Percentiles rank a stretch among this genome's conserved stretches.
Evolutionary conservation across 257 asterid species (phyloP).

Genomic region (Ajuga chamaepitys): DNA sequence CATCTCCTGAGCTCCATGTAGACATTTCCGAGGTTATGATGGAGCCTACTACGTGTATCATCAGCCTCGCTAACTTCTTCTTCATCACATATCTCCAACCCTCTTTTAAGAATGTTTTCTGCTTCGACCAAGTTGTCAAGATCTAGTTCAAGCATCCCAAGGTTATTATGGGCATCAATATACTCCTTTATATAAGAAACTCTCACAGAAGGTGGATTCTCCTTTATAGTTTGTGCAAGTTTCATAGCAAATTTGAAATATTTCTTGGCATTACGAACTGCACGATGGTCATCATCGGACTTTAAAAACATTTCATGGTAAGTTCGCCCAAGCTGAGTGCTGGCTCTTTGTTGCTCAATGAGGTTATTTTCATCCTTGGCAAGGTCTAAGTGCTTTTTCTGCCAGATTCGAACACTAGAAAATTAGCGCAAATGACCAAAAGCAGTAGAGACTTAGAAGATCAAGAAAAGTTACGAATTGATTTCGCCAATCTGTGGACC

Average conservation of each 20-base stretch:
- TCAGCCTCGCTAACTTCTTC: constrained; percentile 73
- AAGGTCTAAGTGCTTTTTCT: constrained; percentile 84
- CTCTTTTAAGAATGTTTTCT: constrained; percentile 50
- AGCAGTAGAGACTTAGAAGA: neutral
- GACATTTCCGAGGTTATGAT: constrained; percentile 89
- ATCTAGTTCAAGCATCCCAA: constrained; percentile 91
- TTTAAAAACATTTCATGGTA: constrained; percentile 77
- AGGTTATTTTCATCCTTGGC: constrained; percentile 66
- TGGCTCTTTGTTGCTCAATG: constrained; percentile 89
- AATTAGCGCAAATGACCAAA: neutral
- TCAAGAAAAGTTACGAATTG: neutral
- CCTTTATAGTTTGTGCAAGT: constrained; percentile 56
- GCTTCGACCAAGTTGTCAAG: constrained; percentile 77
- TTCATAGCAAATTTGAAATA: constrained; percentile 67
- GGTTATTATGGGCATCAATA: constrained; percentile 86
- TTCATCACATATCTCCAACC: constrained; percentile 73
- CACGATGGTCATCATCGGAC: constrained; percentile 68
- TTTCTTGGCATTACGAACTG: constrained; percentile 65
- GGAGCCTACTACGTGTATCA: constrained; percentile 90
- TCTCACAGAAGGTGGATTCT: constrained; percentile 26
- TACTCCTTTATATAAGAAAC: constrained; percentile 62
- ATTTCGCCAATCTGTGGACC: neutral
- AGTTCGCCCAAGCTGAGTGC: constrained; percentile 95
- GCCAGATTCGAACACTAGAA: constrained; percentile 7
- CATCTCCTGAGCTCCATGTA: constrained; percentile 71